Evolutionary conservation across 768 basidiomycete genomes (phyloP).

Genomic region (Porpolomopsis calyptriformis): DNA sequence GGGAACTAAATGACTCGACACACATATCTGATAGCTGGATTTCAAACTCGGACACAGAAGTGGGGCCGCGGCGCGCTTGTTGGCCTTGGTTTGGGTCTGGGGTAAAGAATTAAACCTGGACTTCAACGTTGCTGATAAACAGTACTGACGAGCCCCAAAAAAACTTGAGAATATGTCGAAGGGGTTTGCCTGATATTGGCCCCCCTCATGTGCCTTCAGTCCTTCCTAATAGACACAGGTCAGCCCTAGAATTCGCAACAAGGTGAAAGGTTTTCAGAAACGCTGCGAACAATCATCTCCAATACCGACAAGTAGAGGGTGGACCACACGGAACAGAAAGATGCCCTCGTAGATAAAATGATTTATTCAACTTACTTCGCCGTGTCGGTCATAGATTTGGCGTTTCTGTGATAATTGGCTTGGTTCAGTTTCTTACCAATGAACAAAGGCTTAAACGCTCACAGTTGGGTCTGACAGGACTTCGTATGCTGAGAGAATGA

Average conservation of each 20-base stretch:
- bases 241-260: too few relatives aligned
- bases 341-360: too few relatives aligned
- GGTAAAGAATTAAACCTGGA: conserved; percentile 1
- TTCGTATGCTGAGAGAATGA: conserved; percentile 61
- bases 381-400: conserved; percentile 87
- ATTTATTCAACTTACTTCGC: conserved; percentile 46
- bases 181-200: conserved; percentile 74
- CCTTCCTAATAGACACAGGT: conserved; percentile 50
- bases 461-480: conserved; percentile 82
- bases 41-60: conserved; percentile 73
- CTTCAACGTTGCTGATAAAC: background rate
- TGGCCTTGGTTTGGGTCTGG: conserved; percentile 36
- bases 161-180: conserved; percentile 92
- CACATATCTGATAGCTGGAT: conserved; percentile 79
- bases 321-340: too few relatives aligned
- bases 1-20: conserved; percentile 14
- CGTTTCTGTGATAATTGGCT: conserved; percentile 52
- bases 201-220: conserved; percentile 81
- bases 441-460: conserved; percentile 15
- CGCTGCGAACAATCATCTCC: too few relatives aligned
- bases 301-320: too few relatives aligned
- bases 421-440: background rate
- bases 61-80: conserved; percentile 65
- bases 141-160: conserved; percentile 70
- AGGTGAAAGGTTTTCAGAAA: background rate